These are phyloP conservation scores for Yamadazyma blattariae DNA, from an alignment of 1,139 yeast genomes.

Conservation along the genomic window DNA sequence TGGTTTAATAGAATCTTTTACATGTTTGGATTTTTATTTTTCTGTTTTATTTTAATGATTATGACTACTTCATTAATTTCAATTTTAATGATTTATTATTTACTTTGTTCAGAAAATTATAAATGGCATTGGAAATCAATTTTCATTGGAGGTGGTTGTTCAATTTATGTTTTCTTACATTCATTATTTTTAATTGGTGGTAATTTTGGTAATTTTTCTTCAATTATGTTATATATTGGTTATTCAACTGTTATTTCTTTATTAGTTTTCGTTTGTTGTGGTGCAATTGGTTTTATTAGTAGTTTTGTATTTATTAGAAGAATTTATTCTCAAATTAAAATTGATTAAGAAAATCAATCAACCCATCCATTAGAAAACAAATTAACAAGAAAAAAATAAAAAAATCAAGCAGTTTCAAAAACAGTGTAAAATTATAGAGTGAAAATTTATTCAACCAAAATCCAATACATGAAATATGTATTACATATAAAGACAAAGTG, in stretches of 20 bases:
- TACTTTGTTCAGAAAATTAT: constrained; percentile 87
- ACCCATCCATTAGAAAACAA: too few species aligned
- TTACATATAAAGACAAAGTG: too few species aligned
- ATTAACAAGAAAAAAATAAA: not conserved
- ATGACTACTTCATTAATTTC: constrained; percentile 82
- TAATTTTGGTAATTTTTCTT: constrained; percentile 68
- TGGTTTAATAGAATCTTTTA: constrained; percentile 95
- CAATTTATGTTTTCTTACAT: constrained; percentile 80
- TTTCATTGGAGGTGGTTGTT: constrained; percentile 86
- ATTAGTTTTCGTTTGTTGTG: constrained; percentile 78
- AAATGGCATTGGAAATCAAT: constrained; percentile 97
- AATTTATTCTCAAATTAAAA: constrained; percentile 82
- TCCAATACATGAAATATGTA: too few species aligned
- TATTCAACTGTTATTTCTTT: constrained; percentile 73
- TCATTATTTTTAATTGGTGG: constrained; percentile 73
- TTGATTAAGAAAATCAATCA: constrained; percentile 47
- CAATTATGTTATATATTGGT: constrained; percentile 80
- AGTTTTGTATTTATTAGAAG: constrained; percentile 71
- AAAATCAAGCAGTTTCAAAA: too few species aligned
- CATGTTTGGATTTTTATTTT: constrained; percentile 95
- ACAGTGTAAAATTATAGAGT: not conserved
- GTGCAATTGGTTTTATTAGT: constrained; percentile 81
- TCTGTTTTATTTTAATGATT: constrained; percentile 80
- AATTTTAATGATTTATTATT: constrained; percentile 75
- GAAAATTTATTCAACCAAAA: too few species aligned